Percentiles rank a stretch among this genome's conserved stretches.
Conservation (phyloP, 2,329 filamentous ascomycete species). For the Trichoderma semiorbis region DNA sequence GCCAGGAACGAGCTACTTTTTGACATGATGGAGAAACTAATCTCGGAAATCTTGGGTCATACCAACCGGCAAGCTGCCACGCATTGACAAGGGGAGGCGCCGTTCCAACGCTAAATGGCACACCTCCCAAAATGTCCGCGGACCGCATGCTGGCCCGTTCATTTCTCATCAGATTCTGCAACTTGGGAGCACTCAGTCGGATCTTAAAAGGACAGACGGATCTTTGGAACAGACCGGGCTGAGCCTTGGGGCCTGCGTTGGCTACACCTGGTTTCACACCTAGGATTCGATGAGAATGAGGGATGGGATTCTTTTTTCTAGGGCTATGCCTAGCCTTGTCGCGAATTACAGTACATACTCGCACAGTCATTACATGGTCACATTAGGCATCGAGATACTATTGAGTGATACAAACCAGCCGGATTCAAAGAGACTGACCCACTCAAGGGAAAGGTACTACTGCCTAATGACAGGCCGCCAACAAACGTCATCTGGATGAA, state of each 20-base stretch:
- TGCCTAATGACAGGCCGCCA: neutral
- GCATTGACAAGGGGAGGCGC: conserved; percentile 15
- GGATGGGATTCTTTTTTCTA: neutral
- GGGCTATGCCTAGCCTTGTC: neutral
- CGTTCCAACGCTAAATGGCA: conserved; percentile 13
- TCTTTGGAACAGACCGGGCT: conserved; percentile 9
- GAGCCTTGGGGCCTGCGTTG: neutral
- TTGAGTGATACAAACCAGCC: neutral
- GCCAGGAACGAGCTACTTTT: conserved; percentile 14
- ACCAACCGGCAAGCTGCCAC: conserved; percentile 19
- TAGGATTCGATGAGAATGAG: neutral
- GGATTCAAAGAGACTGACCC: neutral
- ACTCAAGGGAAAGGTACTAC: neutral
- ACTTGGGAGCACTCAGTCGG: conserved; percentile 13
- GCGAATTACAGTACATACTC: neutral
- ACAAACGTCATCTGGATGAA: neutral
- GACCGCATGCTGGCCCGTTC: conserved; percentile 19
- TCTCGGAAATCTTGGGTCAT: conserved; percentile 20
- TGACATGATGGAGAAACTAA: conserved; percentile 16
- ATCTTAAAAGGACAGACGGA: conserved; percentile 19
- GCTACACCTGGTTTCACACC: neutral
- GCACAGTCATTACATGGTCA: neutral
- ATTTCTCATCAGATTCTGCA: conserved; percentile 15
- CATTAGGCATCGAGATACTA: neutral
- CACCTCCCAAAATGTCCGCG: conserved; percentile 8